Percentiles rank a stretch among this genome's conserved stretches.
These are phyloP conservation scores for Zymoseptoria passerinii DNA, from an alignment of 2,329 filamentous ascomycete genomes.

Conservation along the genomic window DNA sequence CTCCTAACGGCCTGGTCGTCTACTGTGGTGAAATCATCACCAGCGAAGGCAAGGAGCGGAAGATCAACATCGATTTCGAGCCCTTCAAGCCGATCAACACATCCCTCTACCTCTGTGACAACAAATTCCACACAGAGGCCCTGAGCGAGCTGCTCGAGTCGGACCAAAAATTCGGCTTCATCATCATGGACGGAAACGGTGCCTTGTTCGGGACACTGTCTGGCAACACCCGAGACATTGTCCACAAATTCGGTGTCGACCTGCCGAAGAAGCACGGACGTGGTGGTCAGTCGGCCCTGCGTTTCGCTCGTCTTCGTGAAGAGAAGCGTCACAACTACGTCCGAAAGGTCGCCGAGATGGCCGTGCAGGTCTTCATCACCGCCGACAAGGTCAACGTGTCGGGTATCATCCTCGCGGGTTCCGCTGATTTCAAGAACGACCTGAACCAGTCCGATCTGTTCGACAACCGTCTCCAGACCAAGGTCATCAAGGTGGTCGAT, in stretches of 20 bases:
- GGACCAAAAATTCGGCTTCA: slow-evolving; percentile 98
- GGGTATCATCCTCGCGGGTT: slow-evolving; percentile 89
- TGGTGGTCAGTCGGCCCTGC: slow-evolving; percentile 98
- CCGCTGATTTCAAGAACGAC: slow-evolving; percentile 99
- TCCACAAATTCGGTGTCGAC: slow-evolving; percentile 98
- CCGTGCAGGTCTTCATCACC: slow-evolving; percentile 98
- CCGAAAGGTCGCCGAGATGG: slow-evolving; percentile 93
- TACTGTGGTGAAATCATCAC: slow-evolving; percentile 99
- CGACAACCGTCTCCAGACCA: slow-evolving; percentile 78
- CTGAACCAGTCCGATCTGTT: slow-evolving; percentile 97
- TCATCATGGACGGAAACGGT: slow-evolving; percentile 99
- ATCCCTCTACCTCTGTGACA: slow-evolving; percentile 97
- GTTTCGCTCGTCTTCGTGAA: slow-evolving; percentile 98
- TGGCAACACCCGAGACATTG: slow-evolving; percentile 90
- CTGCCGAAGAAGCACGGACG: slow-evolving; percentile 99
- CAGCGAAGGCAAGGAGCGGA: slow-evolving; percentile 94
- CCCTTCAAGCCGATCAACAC: slow-evolving; percentile 99
- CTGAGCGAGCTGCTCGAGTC: slow-evolving; percentile 95
- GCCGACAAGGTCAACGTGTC: slow-evolving; percentile 97
- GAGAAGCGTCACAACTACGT: slow-evolving; percentile 99
- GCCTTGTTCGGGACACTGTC: slow-evolving; percentile 93
- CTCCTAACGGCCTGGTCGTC: slow-evolving; percentile 91
- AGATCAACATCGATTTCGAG: slow-evolving; percentile 99
- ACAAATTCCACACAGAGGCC: slow-evolving; percentile 99
- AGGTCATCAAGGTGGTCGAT: slow-evolving; percentile 99